These are phyloP conservation scores for Zopfochytrium polystomum DNA, from an alignment of 371 early-diverging fungal genomes.

Conservation along the genomic window DNA sequence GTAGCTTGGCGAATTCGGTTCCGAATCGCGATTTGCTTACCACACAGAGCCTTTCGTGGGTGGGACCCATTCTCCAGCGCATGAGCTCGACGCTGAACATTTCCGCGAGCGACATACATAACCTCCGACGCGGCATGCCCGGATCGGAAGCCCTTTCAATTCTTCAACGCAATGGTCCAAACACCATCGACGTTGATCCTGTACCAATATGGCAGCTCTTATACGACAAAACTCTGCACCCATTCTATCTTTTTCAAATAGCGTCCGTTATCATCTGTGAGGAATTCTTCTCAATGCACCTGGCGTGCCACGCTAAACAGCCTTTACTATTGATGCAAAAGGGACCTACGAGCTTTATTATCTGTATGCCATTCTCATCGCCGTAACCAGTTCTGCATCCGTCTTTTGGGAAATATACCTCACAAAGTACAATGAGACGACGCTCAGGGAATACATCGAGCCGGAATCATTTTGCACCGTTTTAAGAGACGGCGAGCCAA, in stretches of 20 bases:
- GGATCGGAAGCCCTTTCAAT: slow-evolving; percentile 14
- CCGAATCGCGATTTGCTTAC: background rate
- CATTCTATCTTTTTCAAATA: slow-evolving; percentile 40
- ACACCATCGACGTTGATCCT: slow-evolving; percentile 33
- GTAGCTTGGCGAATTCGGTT: background rate
- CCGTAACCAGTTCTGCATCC: slow-evolving; percentile 26
- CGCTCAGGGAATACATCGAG: slow-evolving; percentile 20
- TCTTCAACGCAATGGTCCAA: slow-evolving; percentile 31
- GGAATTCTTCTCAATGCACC: slow-evolving; percentile 7
- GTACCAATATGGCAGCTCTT: slow-evolving; percentile 27
- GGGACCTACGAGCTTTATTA: slow-evolving; percentile 35
- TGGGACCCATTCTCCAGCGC: slow-evolving; percentile 11
- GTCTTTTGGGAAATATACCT: slow-evolving; percentile 42
- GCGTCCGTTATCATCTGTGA: slow-evolving; percentile 35
- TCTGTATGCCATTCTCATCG: slow-evolving; percentile 36
- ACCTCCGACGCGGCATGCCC: slow-evolving; percentile 29
- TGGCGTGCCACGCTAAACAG: background rate
- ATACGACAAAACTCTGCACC: slow-evolving; percentile 36
- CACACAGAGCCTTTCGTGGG: background rate
- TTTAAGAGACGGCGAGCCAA: slow-evolving; percentile 19
- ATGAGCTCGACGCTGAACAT: slow-evolving; percentile 15
- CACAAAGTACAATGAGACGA: slow-evolving; percentile 31
- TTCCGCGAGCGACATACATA: slow-evolving; percentile 26
- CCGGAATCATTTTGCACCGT: slow-evolving; percentile 14
- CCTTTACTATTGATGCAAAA: slow-evolving; percentile 4